Conservation (phyloP, 352 stramenopile species). For the Phytophthora lateralis region DNA sequence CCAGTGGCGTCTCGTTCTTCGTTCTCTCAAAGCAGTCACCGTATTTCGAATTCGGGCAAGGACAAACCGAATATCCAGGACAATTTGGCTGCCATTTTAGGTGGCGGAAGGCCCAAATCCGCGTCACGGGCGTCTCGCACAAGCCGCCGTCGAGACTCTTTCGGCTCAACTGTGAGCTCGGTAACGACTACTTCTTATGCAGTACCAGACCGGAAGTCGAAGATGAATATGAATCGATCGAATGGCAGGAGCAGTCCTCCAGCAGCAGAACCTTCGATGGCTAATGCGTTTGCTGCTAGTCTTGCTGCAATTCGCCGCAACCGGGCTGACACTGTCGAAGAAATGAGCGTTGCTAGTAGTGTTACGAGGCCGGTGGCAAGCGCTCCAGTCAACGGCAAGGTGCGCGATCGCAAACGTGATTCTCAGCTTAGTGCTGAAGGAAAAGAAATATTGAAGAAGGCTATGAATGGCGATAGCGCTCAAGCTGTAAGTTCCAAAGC, state of each 20-base stretch:
- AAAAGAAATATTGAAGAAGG: slow-evolving; percentile 77
- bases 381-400: slow-evolving; percentile 19
- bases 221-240: slow-evolving; percentile 15
- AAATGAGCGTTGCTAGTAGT: slow-evolving; percentile 30
- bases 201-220: slow-evolving; percentile 28
- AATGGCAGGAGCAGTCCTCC: slow-evolving; percentile 24
- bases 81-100: slow-evolving; percentile 69
- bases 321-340: slow-evolving; percentile 65
- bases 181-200: slow-evolving; percentile 28
- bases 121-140: slow-evolving; percentile 26
- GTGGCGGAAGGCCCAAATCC: slow-evolving; percentile 44
- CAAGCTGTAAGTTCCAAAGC: slow-evolving; percentile 19
- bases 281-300: slow-evolving; percentile 76
- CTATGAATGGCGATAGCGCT: slow-evolving; percentile 43
- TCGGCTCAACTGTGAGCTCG: slow-evolving; percentile 50
- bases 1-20: slow-evolving; percentile 38
- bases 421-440: slow-evolving; percentile 78
- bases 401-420: slow-evolving; percentile 64
- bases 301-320: slow-evolving; percentile 77
- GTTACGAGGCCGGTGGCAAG: slow-evolving; percentile 23
- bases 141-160: slow-evolving; percentile 51
- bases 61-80: slow-evolving; percentile 56
- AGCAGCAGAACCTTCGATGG: slow-evolving; percentile 41
- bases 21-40: slow-evolving; percentile 49
- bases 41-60: slow-evolving; percentile 43